Evolutionary conservation across 306 rosid genomes (phyloP).

Genomic region (Pachyrhizus erosus): DNA sequence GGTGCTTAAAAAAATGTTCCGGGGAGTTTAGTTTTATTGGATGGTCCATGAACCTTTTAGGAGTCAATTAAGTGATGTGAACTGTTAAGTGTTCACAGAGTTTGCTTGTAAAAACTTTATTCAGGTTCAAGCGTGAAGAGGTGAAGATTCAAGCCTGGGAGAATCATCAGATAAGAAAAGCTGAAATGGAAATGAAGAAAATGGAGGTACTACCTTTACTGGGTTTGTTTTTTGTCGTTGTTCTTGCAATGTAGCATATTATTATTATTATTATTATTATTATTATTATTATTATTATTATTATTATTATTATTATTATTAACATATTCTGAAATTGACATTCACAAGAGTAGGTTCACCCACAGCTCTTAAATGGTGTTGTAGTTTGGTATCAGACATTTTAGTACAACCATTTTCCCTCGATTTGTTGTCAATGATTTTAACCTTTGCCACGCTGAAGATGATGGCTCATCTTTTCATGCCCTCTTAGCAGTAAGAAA

Average conservation of each 20-base stretch:
- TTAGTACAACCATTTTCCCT: constrained; percentile 19
- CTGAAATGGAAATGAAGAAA: constrained; percentile 93
- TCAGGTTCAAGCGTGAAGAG: constrained; percentile 94
- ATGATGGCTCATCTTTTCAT: constrained; percentile 50
- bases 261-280: not conserved
- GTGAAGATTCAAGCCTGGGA: constrained; percentile 97
- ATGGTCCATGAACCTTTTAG: constrained; percentile 7
- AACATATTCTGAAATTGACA: constrained; percentile 18
- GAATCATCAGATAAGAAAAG: constrained; percentile 92
- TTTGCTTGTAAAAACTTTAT: constrained; percentile 26
- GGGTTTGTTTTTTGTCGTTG: not conserved
- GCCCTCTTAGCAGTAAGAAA: not conserved
- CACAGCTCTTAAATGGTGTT: not conserved
- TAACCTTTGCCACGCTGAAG: constrained; percentile 2
- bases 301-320: not conserved
- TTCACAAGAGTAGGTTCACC: not conserved
- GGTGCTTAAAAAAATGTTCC: not conserved
- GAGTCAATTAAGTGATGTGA: not conserved
- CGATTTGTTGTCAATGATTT: constrained; percentile 27
- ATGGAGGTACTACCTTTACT: constrained; percentile 74
- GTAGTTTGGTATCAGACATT: constrained; percentile 29
- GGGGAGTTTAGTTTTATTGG: not conserved
- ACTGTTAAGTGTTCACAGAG: not conserved
- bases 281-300: no score
- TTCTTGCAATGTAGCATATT: not conserved